Conservation (phyloP, 2,329 filamentous ascomycete genomes). For the Daldinia sp. region DNA sequence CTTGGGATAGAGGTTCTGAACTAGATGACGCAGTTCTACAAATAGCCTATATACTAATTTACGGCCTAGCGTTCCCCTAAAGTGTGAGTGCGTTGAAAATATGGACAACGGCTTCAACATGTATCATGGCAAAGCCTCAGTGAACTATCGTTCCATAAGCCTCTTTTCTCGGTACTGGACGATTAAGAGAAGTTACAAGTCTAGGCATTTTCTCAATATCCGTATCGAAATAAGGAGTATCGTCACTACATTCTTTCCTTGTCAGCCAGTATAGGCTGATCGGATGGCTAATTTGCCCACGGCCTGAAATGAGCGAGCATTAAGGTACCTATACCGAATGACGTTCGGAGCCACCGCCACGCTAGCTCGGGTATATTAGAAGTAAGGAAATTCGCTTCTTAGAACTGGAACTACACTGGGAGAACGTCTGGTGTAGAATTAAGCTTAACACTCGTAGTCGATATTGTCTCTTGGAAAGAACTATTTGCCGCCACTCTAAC, state of each 20-base stretch:
- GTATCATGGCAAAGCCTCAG: no score
- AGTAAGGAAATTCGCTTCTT: background rate
- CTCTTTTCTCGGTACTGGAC: background rate
- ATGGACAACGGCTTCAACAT: background rate
- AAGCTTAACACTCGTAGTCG: background rate
- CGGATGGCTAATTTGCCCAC: slow-evolving; percentile 1
- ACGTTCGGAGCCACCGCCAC: slow-evolving; percentile 1
- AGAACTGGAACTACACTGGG: background rate
- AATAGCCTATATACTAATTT: background rate
- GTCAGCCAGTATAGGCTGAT: background rate
- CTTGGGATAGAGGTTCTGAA: background rate
- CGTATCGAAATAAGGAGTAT: background rate
- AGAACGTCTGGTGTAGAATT: no score
- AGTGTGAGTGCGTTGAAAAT: background rate
- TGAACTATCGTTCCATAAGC: background rate
- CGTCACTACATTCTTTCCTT: background rate
- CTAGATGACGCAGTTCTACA: background rate
- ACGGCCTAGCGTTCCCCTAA: no score
- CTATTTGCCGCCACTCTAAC: background rate
- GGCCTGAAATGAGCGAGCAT: background rate
- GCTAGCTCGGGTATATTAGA: background rate
- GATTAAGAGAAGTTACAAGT: background rate
- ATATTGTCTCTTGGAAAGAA: background rate
- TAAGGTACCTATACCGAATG: background rate
- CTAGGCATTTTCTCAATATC: background rate